A percentile compares a stretch with the other conserved stretches of the same genome.
These are phyloP conservation scores for Solanum hybrid DNA, from an alignment of 305 asterid species.

Conservation along the genomic window DNA sequence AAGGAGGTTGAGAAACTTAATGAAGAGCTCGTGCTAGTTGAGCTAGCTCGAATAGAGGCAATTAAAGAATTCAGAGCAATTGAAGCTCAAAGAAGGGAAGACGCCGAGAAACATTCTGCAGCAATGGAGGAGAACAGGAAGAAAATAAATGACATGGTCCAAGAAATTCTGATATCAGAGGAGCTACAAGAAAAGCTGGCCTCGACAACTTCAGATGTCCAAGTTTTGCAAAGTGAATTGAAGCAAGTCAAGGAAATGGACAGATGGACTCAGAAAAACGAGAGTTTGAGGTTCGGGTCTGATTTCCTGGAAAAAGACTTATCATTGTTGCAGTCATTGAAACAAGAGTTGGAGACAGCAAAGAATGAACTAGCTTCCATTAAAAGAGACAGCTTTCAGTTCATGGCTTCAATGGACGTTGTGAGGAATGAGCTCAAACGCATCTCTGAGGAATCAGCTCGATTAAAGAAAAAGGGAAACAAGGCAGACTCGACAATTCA, in stretches of 20 bases:
- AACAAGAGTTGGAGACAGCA: conserved; percentile 42
- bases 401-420: conserved; percentile 74
- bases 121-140: conserved; percentile 31
- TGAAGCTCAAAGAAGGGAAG: conserved; percentile 39
- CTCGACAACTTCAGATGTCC: conserved; percentile 41
- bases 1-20: conserved; percentile 47
- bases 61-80: conserved; percentile 50
- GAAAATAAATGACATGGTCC: conserved; percentile 24
- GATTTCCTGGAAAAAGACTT: conserved; percentile 14
- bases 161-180: conserved; percentile 29
- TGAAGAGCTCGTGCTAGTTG: conserved; percentile 79
- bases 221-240: conserved; percentile 39
- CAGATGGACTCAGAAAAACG: conserved; percentile 14
- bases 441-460: conserved; percentile 41
- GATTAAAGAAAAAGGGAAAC: conserved; percentile 39
- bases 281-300: background rate
- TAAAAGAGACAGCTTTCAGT: conserved; percentile 52
- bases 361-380: conserved; percentile 39
- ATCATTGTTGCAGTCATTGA: conserved; percentile 21
- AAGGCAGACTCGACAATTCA: conserved; percentile 43
- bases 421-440: conserved; percentile 50
- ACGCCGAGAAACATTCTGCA: conserved; percentile 21
- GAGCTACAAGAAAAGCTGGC: conserved; percentile 43
- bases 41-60: conserved; percentile 85
- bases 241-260: conserved; percentile 38